Evolutionary conservation across 1,284 basidiomycete genomes (phyloP).

Genomic region (Cryptococcus sp.): DNA sequence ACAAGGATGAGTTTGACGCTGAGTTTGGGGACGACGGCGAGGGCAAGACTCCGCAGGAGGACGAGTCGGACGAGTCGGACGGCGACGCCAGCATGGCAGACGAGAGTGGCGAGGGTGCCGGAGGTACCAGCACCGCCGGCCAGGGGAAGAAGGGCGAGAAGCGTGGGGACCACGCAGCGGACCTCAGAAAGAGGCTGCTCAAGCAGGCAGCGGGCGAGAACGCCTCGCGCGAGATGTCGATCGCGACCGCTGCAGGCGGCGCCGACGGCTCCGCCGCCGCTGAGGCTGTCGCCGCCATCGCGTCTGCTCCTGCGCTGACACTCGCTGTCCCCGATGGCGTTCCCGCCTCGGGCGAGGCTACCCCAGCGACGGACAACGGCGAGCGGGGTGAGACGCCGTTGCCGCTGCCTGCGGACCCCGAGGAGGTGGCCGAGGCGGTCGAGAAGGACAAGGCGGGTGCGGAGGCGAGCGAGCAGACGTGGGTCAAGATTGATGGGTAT

Average conservation of each 20-base stretch:
- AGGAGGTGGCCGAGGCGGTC: constrained; percentile 46
- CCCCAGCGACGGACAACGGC: constrained; percentile 27
- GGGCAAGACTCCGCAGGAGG: constrained; percentile 65
- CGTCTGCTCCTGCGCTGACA: too few species aligned
- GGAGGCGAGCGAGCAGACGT: constrained; percentile 50
- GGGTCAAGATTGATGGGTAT: constrained; percentile 51
- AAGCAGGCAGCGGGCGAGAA: constrained; percentile 57
- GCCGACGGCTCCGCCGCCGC: constrained; percentile 25
- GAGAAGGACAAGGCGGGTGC: constrained; percentile 44
- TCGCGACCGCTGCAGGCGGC: constrained; percentile 40
- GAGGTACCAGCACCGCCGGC: constrained; percentile 50
- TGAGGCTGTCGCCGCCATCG: background rate
- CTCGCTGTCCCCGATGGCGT: background rate
- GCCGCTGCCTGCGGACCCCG: constrained; percentile 40
- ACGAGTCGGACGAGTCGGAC: constrained; percentile 27
- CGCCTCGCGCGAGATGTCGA: constrained; percentile 61
- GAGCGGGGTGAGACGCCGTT: constrained; percentile 38
- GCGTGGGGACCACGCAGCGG: constrained; percentile 56
- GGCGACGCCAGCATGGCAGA: constrained; percentile 46
- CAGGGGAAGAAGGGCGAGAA: constrained; percentile 31
- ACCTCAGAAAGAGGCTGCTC: constrained; percentile 72
- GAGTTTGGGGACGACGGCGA: constrained; percentile 63
- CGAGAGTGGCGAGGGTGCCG: constrained; percentile 41
- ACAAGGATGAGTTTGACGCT: constrained; percentile 71
- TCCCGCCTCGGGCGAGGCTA: constrained; percentile 27